Conservation (phyloP, 495 filamentous ascomycete genomes). For the Lineolata rhizophorae region DNA sequence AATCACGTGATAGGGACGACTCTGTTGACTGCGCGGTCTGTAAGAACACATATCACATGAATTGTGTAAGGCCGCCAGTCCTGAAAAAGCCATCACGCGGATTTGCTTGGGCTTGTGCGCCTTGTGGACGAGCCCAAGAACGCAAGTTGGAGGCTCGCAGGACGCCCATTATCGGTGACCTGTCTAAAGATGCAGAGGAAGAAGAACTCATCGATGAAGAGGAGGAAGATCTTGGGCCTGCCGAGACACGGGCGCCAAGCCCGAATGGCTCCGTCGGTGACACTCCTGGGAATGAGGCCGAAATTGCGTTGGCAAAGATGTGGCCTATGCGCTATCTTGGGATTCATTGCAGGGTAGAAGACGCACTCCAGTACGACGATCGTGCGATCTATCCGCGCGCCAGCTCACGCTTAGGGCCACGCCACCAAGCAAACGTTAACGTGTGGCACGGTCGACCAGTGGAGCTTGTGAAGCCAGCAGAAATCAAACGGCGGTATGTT, state of each 20-base stretch:
- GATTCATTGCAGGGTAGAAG: constrained; percentile 88
- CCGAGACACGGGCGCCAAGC: constrained; percentile 17
- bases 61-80: constrained; percentile 78
- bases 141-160: constrained; percentile 78
- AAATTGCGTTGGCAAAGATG: constrained; percentile 72
- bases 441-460: constrained; percentile 71
- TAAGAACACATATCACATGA: constrained; percentile 92
- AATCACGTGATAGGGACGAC: constrained; percentile 45
- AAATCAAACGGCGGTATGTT: constrained; percentile 57
- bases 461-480: constrained; percentile 68
- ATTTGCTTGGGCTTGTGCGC: constrained; percentile 93
- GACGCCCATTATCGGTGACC: constrained; percentile 41
- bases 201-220: constrained; percentile 49
- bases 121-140: constrained; percentile 86
- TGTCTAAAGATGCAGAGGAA: constrained; percentile 44
- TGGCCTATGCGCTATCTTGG: constrained; percentile 96
- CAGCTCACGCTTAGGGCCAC: constrained; percentile 74
- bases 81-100: constrained; percentile 93
- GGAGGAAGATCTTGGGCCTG: constrained; percentile 36
- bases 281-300: constrained; percentile 60
- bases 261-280: constrained; percentile 24
- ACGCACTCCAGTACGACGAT: constrained; percentile 93
- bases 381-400: constrained; percentile 83
- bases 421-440: constrained; percentile 72
- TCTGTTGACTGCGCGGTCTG: constrained; percentile 96